Conservation (phyloP, 192 early-diverging fungal species). For the Anaeromyces robustus region DNA sequence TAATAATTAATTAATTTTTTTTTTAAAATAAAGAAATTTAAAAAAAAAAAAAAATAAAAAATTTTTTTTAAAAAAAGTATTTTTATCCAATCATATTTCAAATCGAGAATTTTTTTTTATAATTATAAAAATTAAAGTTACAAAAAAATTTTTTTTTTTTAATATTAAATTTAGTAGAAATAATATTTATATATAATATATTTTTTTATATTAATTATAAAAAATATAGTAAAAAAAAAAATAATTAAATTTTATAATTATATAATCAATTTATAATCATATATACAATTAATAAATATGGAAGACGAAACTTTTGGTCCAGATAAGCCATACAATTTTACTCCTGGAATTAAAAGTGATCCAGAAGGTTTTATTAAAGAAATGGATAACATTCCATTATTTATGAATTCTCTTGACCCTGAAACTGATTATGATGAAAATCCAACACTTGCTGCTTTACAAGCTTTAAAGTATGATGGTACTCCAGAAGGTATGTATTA, state of each 20-base stretch:
- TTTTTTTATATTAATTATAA: no score
- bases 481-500: slow-evolving; percentile 60
- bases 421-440: slow-evolving; percentile 44
- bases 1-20: no score
- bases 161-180: no score
- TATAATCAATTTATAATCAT: neutral
- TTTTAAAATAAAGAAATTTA: no score
- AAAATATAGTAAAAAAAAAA: no score
- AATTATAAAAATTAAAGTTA: no score
- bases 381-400: slow-evolving; percentile 72
- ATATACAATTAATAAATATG: neutral
- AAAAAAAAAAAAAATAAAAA: no score
- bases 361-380: slow-evolving; percentile 31
- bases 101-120: no score
- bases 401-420: slow-evolving; percentile 69
- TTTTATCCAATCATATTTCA: no score
- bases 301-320: neutral
- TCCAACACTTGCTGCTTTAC: slow-evolving; percentile 59
- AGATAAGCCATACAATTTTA: neutral
- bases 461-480: slow-evolving; percentile 77
- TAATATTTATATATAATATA: no score
- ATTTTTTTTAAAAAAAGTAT: no score
- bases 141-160: no score
- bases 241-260: neutral
- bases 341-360: neutral